Percentiles rank a stretch among this genome's conserved stretches.
phyloP scores from a whole-genome alignment of 2,329 filamentous ascomycete species.

The Pseudogymnoascus sp. region DNA sequence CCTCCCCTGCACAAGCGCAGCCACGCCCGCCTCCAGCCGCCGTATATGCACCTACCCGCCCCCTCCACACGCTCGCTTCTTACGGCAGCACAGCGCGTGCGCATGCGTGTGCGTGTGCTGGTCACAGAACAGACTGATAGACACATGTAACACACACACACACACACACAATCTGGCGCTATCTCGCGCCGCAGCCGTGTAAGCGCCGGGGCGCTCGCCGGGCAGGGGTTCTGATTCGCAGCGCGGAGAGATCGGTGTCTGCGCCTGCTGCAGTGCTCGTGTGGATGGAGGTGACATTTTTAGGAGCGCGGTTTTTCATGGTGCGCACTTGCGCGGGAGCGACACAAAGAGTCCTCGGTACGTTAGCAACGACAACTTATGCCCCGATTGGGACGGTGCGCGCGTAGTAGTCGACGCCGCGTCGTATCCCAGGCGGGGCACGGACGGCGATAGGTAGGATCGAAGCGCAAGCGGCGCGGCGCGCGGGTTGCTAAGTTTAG shows the following conservation, averaged over 20 bases:
- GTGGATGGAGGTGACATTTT: background rate
- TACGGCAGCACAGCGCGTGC: background rate
- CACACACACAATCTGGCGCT: background rate
- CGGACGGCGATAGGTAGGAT: background rate
- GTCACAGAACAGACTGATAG: no score
- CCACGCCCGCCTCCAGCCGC: background rate
- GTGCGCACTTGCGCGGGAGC: background rate
- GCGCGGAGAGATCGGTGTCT: background rate
- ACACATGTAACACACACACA: background rate
- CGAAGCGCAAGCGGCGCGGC: background rate
- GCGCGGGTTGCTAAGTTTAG: background rate
- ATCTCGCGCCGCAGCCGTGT: slow-evolving; percentile 2
- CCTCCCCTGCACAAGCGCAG: background rate
- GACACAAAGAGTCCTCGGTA: background rate
- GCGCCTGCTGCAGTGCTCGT: background rate
- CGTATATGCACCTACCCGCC: background rate
- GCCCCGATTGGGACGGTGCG: background rate
- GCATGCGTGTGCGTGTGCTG: background rate
- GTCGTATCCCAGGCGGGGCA: background rate
- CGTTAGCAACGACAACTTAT: background rate
- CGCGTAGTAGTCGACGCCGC: background rate
- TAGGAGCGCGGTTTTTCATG: background rate
- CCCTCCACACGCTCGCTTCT: background rate
- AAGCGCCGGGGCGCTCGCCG: background rate
- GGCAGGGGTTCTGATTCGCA: background rate